Evolutionary conservation across 2,329 filamentous ascomycete species (phyloP).

Genomic region (Tolypocladium nubicola): DNA sequence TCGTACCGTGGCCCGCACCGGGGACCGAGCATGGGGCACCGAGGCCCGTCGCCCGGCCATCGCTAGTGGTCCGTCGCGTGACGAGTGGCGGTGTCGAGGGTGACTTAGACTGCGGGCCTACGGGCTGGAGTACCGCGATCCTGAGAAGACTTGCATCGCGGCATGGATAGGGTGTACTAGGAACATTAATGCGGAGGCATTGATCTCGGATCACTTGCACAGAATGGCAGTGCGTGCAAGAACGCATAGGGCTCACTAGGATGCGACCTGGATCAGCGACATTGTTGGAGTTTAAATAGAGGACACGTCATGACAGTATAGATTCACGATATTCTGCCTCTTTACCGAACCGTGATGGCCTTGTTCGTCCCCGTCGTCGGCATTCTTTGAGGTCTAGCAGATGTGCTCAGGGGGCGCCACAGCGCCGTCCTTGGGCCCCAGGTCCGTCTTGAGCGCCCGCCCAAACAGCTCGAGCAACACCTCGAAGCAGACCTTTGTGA

Average conservation of each 20-base stretch:
- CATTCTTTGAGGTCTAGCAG: slow-evolving; percentile 37
- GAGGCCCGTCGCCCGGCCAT: slow-evolving; percentile 11
- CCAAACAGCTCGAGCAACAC: slow-evolving; percentile 80
- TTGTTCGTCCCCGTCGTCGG: too few species aligned
- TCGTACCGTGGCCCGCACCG: slow-evolving; percentile 5
- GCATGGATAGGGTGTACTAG: not conserved
- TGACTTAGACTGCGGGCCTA: not conserved
- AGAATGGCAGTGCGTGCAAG: not conserved
- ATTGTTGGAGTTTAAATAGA: not conserved
- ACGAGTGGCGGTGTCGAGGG: not conserved
- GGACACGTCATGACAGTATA: not conserved
- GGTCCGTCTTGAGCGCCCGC: slow-evolving; percentile 64
- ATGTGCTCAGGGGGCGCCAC: slow-evolving; percentile 59
- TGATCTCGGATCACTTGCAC: not conserved
- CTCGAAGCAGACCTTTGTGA: slow-evolving; percentile 83
- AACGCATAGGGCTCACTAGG: not conserved
- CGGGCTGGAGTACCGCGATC: not conserved
- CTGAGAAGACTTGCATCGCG: not conserved
- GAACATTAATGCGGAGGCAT: not conserved
- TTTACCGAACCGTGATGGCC: not conserved
- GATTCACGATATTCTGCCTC: not conserved
- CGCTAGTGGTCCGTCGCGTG: slow-evolving; percentile 3
- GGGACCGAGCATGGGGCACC: slow-evolving; percentile 4
- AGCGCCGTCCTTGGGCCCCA: slow-evolving; percentile 57
- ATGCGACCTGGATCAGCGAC: not conserved